A percentile compares a stretch with the other conserved stretches of the same genome.
Evolutionary conservation across 495 filamentous ascomycete genomes (phyloP).

Genomic region (Bathelium albidoporum): DNA sequence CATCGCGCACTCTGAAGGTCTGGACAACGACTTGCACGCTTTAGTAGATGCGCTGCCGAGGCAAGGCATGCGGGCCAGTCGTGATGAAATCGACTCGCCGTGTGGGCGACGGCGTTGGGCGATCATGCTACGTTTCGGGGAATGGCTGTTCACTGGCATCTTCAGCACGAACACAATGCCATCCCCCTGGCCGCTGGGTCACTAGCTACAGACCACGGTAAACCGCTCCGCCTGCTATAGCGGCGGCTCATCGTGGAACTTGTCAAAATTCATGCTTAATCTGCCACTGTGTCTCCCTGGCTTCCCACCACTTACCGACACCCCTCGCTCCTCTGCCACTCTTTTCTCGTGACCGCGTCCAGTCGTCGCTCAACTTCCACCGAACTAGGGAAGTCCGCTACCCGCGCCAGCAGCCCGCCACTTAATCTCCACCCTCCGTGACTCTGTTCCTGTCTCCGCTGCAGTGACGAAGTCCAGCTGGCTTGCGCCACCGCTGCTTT

Average conservation of each 20-base stretch:
- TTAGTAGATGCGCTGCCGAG: too few species aligned
- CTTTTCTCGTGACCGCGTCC: neutral
- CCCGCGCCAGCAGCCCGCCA: neutral
- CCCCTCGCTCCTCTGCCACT: neutral
- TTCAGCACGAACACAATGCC: neutral
- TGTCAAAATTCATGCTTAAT: constrained; percentile 1
- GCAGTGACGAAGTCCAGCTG: neutral
- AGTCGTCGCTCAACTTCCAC: neutral
- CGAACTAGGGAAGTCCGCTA: neutral
- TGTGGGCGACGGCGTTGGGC: neutral
- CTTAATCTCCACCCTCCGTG: neutral
- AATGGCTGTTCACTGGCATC: neutral
- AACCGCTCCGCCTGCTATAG: neutral
- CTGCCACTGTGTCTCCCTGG: neutral
- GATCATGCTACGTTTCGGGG: neutral
- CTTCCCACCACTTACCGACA: neutral
- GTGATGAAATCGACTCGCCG: constrained; percentile 2
- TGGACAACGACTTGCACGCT: too few species aligned
- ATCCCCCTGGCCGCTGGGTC: neutral
- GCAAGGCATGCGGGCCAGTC: neutral
- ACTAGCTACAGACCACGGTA: neutral
- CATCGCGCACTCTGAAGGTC: too few species aligned
- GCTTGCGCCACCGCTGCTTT: neutral
- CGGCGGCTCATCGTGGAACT: neutral
- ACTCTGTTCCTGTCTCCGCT: neutral